A percentile compares a stretch with the other conserved stretches of the same genome.
These are phyloP conservation scores for Mycosarcoma mackinlayi DNA, from an alignment of 1,284 basidiomycete genomes.

Conservation along the genomic window DNA sequence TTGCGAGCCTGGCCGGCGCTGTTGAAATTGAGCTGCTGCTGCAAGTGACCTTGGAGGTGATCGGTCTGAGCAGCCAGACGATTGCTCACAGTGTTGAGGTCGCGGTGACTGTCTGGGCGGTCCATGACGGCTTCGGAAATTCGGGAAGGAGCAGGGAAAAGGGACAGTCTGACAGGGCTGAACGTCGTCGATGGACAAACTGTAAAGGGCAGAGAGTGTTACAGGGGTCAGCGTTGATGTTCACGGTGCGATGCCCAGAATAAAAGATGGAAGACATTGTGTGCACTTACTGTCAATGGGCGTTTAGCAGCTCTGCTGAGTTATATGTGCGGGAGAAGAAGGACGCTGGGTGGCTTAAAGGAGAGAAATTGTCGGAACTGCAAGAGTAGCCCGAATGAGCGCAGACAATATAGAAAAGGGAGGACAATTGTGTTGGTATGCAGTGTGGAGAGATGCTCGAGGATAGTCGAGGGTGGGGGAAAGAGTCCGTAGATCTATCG, in stretches of 20 bases:
- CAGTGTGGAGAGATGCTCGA: too few relatives aligned
- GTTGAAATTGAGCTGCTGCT: constrained; percentile 58
- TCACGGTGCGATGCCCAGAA: too few relatives aligned
- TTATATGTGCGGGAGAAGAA: not conserved
- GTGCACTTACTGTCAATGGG: constrained; percentile 1
- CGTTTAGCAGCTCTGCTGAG: not conserved
- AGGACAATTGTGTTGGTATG: not conserved
- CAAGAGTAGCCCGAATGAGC: not conserved
- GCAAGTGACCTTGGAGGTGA: constrained; percentile 55
- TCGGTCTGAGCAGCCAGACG: constrained; percentile 58
- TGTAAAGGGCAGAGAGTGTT: not conserved
- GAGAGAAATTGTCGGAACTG: not conserved
- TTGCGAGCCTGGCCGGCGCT: constrained; percentile 26
- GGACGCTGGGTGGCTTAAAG: not conserved
- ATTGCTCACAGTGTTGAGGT: constrained; percentile 41
- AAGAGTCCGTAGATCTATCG: too few relatives aligned
- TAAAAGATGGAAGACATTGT: too few relatives aligned
- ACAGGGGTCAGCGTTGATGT: too few relatives aligned
- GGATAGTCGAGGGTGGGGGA: not conserved
- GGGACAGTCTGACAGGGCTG: not conserved
- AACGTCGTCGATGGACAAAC: not conserved
- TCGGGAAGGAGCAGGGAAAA: not conserved
- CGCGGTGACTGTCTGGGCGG: constrained; percentile 27
- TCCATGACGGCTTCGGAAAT: constrained; percentile 14
- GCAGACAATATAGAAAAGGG: not conserved